Percentiles rank a stretch among this genome's conserved stretches.
These are phyloP conservation scores for Talaromyces verruculosus DNA, from an alignment of 2,329 filamentous ascomycete species.

Conservation along the genomic window DNA sequence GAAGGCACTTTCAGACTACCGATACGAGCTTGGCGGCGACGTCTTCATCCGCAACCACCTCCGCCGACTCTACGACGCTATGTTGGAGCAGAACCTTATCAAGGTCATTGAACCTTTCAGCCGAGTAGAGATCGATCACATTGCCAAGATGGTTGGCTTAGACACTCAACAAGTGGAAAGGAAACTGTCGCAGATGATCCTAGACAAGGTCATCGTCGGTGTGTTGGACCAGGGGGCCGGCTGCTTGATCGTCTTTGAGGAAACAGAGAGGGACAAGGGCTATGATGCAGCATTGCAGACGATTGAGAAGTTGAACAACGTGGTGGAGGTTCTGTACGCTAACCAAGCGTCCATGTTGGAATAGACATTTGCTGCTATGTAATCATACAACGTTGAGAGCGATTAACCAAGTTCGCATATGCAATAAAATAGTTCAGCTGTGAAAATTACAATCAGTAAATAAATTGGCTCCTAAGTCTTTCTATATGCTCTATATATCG, in stretches of 20 bases:
- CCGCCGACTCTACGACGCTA: conserved; percentile 91
- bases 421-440: background rate
- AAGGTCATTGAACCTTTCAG: conserved; percentile 99
- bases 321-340: conserved; percentile 95
- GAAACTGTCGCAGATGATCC: conserved; percentile 98
- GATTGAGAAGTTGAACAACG: conserved; percentile 94
- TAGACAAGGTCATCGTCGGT: conserved; percentile 97
- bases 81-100: conserved; percentile 99
- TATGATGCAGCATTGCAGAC: conserved; percentile 94
- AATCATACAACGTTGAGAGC: conserved; percentile 1
- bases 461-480: background rate
- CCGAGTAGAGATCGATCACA: conserved; percentile 92
- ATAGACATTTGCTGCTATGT: conserved; percentile 49
- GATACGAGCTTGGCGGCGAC: conserved; percentile 90
- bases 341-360: conserved; percentile 96
- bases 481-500: too few relatives aligned
- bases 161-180: conserved; percentile 96
- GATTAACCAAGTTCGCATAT: background rate
- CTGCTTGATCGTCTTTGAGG: conserved; percentile 94
- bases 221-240: conserved; percentile 97
- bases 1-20: conserved; percentile 82
- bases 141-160: conserved; percentile 95
- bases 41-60: conserved; percentile 97
- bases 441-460: background rate
- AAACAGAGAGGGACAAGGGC: conserved; percentile 86